Evolutionary conservation across 257 asterid genomes (phyloP).

Genomic region (Solanum pinnatisectum): DNA sequence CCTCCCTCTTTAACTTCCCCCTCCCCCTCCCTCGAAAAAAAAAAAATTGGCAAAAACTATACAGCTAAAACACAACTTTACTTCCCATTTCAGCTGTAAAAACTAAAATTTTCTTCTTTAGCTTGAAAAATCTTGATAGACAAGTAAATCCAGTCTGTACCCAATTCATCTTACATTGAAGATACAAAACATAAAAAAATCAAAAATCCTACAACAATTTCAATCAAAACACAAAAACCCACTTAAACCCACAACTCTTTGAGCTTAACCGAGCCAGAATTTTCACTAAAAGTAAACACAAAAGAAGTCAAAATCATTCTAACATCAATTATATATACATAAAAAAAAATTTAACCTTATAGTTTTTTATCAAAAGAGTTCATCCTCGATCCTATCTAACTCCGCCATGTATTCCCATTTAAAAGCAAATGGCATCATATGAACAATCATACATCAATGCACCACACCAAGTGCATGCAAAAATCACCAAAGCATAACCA

Average conservation of each 20-base stretch:
- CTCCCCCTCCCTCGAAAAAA: no score
- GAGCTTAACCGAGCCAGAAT: background rate
- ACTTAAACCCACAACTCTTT: background rate
- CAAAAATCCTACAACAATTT: background rate
- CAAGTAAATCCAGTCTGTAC: no score
- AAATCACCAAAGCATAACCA: background rate
- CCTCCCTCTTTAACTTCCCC: no score
- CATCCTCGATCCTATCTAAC: background rate
- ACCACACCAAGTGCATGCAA: background rate
- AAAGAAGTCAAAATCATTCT: background rate
- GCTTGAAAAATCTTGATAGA: background rate
- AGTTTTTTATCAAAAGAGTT: no score
- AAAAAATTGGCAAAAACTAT: background rate
- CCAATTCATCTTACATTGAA: no score
- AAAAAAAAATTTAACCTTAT: background rate
- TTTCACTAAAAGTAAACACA: background rate
- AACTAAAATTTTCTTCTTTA: background rate
- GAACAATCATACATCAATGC: background rate
- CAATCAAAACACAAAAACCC: background rate
- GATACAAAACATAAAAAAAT: background rate
- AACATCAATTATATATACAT: background rate
- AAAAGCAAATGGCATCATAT: background rate
- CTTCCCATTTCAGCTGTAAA: background rate
- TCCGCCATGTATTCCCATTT: background rate
- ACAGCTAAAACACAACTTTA: background rate